A percentile compares a stretch with the other conserved stretches of the same genome.
Conservation (phyloP, 2,329 filamentous ascomycete genomes). For the Immersiporthe knoxdaviesiana region DNA sequence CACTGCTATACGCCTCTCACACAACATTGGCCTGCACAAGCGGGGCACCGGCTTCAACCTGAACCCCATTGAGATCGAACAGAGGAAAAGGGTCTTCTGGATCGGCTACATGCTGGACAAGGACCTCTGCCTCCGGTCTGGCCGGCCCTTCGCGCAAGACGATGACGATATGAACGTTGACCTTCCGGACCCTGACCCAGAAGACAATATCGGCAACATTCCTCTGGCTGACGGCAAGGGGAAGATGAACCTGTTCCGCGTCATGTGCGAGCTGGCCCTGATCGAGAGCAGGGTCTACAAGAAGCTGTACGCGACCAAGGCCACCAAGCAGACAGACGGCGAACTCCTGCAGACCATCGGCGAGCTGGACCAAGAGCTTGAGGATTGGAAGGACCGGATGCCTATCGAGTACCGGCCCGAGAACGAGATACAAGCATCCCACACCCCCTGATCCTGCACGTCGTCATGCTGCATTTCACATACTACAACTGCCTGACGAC, state of each 20-base stretch:
- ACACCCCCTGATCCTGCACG: conserved; percentile 93
- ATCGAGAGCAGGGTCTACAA: conserved; percentile 97
- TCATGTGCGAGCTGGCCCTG: conserved; percentile 87
- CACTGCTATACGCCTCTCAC: conserved; percentile 85
- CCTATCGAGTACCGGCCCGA: conserved; percentile 96
- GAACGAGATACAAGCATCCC: conserved; percentile 89
- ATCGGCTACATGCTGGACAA: conserved; percentile 69
- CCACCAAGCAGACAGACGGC: conserved; percentile 87
- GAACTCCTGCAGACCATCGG: conserved; percentile 95
- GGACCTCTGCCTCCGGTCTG: conserved; percentile 62
- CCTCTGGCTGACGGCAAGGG: conserved; percentile 84
- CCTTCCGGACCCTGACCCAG: conserved; percentile 85
- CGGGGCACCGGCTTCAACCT: conserved; percentile 90
- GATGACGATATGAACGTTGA: conserved; percentile 90
- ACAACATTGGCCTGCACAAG: conserved; percentile 95
- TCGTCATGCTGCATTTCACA: conserved; percentile 92
- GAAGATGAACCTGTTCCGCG: conserved; percentile 92
- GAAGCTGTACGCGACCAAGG: conserved; percentile 88
- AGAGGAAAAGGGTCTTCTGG: conserved; percentile 71
- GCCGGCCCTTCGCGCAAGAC: conserved; percentile 63
- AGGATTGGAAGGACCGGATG: conserved; percentile 96
- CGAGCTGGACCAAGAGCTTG: conserved; percentile 84
- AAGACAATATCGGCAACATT: conserved; percentile 93
- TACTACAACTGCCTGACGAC: conserved; percentile 99
- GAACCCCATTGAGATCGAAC: conserved; percentile 91